A percentile compares a stretch with the other conserved stretches of the same genome.
phyloP scores from a whole-genome alignment of 768 basidiomycete species.

The Lactarius deliciosus region DNA sequence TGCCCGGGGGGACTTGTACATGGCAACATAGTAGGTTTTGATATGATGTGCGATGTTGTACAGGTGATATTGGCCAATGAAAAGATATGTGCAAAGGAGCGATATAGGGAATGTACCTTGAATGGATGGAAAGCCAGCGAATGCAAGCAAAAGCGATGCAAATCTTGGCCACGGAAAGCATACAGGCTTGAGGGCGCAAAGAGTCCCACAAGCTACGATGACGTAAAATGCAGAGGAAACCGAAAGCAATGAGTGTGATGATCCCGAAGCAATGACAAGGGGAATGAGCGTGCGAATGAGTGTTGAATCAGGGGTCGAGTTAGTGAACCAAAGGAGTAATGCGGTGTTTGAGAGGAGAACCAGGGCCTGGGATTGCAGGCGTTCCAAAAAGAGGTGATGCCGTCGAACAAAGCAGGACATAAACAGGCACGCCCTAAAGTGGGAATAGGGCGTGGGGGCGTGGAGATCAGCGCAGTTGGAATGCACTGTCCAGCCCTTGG shows the following conservation, averaged over 20 bases:
- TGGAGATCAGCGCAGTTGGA: constrained; percentile 53
- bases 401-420: not conserved
- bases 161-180: not conserved
- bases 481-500: constrained; percentile 63
- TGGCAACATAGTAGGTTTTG: constrained; percentile 14
- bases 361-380: not conserved
- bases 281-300: constrained; percentile 26
- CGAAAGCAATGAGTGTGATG: constrained; percentile 22
- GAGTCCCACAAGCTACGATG: constrained; percentile 12
- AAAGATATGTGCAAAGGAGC: constrained; percentile 18
- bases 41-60: constrained; percentile 26
- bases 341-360: constrained; percentile 3
- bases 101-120: constrained; percentile 20
- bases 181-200: constrained; percentile 4
- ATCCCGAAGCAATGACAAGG: constrained; percentile 17
- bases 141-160: not conserved
- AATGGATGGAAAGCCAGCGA: constrained; percentile 12
- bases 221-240: constrained; percentile 10
- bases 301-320: constrained; percentile 12
- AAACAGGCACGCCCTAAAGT: constrained; percentile 1
- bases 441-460: not conserved
- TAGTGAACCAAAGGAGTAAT: constrained; percentile 19
- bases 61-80: constrained; percentile 25
- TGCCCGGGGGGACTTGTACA: constrained; percentile 22
- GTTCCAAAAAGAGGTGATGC: constrained; percentile 1